Evolutionary conservation across 495 filamentous ascomycete species (phyloP).

Genomic region (Podospora bellae-mahoneyi): DNA sequence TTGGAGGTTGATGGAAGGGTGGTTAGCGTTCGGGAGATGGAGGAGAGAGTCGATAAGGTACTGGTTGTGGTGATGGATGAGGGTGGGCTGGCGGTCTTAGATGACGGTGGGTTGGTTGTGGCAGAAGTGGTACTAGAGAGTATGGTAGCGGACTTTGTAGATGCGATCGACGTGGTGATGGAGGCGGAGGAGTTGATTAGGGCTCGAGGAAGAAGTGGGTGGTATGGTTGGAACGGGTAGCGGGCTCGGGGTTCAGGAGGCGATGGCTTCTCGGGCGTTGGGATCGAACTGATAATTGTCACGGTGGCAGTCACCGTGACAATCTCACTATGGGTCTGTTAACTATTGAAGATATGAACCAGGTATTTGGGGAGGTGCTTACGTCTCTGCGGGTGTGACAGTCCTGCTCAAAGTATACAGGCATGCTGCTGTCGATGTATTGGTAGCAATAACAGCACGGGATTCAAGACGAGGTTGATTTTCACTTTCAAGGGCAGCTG

Average conservation of each 20-base stretch:
- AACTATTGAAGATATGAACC: background rate
- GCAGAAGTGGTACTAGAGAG: background rate
- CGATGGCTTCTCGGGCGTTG: background rate
- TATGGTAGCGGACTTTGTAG: background rate
- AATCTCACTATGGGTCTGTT: background rate
- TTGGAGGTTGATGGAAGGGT: background rate
- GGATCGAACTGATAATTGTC: background rate
- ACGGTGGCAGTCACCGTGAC: background rate
- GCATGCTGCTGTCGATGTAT: background rate
- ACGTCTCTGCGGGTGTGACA: background rate
- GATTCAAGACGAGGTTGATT: background rate
- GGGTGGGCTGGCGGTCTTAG: no score
- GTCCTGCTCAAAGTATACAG: background rate
- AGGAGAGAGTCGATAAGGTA: background rate
- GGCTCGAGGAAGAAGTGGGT: background rate
- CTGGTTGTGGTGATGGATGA: background rate
- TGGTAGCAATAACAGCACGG: background rate
- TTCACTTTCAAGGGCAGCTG: background rate
- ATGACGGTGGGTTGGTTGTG: background rate
- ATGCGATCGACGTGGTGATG: background rate
- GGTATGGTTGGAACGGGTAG: background rate
- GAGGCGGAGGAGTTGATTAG: background rate
- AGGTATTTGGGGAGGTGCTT: background rate
- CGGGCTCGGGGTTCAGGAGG: background rate
- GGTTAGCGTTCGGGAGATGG: background rate